These are phyloP conservation scores for Mucor ambiguus DNA, from an alignment of 371 early-diverging fungal genomes.

Conservation along the genomic window DNA sequence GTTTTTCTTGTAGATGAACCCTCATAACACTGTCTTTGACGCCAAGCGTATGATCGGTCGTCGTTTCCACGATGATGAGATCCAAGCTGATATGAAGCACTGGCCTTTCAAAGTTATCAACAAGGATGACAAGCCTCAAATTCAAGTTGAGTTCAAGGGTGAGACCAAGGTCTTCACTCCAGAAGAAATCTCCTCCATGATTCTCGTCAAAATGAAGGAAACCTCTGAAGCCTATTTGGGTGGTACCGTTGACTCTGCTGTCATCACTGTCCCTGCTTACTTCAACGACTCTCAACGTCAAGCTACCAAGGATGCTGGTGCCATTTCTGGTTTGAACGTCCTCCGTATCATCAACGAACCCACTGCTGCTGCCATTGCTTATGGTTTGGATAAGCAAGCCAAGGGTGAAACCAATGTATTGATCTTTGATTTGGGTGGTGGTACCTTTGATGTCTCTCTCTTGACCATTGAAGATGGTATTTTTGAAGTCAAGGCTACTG, in stretches of 20 bases:
- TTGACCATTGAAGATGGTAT: conserved; percentile 93
- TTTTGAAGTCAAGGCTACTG: conserved; percentile 93
- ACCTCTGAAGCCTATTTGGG: conserved; percentile 88
- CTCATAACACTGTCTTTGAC: conserved; percentile 90
- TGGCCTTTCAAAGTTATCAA: conserved; percentile 89
- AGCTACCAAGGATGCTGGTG: conserved; percentile 97
- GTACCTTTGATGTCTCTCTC: conserved; percentile 97
- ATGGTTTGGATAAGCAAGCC: conserved; percentile 85
- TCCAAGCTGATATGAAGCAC: conserved; percentile 85
- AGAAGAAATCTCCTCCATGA: conserved; percentile 91
- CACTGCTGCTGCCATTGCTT: conserved; percentile 97
- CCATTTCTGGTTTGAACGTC: conserved; percentile 90
- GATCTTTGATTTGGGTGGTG: conserved; percentile 98
- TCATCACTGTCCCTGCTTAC: conserved; percentile 77
- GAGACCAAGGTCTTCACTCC: conserved; percentile 94
- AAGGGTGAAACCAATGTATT: conserved; percentile 81
- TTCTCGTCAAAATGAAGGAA: conserved; percentile 93
- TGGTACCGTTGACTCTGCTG: conserved; percentile 82
- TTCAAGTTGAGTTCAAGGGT: conserved; percentile 86
- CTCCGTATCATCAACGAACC: conserved; percentile 97
- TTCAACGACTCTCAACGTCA: conserved; percentile 94
- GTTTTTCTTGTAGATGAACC: conserved; percentile 67
- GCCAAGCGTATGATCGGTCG: conserved; percentile 97
- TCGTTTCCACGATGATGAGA: conserved; percentile 81
- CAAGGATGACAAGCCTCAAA: conserved; percentile 94